Conservation (phyloP, 2,329 filamentous ascomycete species). For the Ceratocystis lukuohia region DNA sequence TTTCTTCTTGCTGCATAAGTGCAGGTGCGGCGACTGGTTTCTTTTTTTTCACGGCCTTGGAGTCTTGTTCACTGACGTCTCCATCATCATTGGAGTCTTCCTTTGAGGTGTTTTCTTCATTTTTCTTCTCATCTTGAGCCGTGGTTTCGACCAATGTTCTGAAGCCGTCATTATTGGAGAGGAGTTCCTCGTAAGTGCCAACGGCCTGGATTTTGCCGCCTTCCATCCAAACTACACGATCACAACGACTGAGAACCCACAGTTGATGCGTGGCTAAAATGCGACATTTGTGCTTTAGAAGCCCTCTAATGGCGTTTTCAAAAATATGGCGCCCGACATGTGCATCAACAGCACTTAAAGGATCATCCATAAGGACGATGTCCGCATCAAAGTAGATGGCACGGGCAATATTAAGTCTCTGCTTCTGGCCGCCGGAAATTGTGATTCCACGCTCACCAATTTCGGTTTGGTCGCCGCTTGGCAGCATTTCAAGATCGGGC, state of each 20-base stretch:
- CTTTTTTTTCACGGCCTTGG: conserved; percentile 30
- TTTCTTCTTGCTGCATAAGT: conserved; percentile 61
- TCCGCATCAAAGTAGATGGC: conserved; percentile 58
- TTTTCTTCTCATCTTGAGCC: conserved; percentile 51
- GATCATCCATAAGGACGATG: conserved; percentile 56
- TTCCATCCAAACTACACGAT: conserved; percentile 89
- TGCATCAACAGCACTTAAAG: conserved; percentile 54
- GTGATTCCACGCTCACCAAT: conserved; percentile 94
- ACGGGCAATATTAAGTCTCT: conserved; percentile 84
- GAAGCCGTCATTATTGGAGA: conserved; percentile 66
- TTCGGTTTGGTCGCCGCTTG: conserved; percentile 74
- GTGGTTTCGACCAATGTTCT: conserved; percentile 74
- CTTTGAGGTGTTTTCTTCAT: conserved; percentile 37
- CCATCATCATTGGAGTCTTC: conserved; percentile 32
- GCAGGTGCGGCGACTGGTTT: conserved; percentile 37
- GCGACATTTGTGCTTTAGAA: conserved; percentile 78
- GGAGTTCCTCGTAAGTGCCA: conserved; percentile 80
- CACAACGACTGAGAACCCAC: conserved; percentile 79
- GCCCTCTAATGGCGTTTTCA: conserved; percentile 81
- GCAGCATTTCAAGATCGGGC: conserved; percentile 85
- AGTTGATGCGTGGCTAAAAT: conserved; percentile 91
- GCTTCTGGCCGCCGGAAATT: conserved; percentile 89
- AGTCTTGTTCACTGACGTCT: conserved; percentile 28
- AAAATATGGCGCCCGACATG: conserved; percentile 68
- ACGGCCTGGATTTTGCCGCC: conserved; percentile 70